Percentiles rank a stretch among this genome's conserved stretches.
Conservation (phyloP, 2,329 filamentous ascomycete species). For the Reticulascus tulasneorum region DNA sequence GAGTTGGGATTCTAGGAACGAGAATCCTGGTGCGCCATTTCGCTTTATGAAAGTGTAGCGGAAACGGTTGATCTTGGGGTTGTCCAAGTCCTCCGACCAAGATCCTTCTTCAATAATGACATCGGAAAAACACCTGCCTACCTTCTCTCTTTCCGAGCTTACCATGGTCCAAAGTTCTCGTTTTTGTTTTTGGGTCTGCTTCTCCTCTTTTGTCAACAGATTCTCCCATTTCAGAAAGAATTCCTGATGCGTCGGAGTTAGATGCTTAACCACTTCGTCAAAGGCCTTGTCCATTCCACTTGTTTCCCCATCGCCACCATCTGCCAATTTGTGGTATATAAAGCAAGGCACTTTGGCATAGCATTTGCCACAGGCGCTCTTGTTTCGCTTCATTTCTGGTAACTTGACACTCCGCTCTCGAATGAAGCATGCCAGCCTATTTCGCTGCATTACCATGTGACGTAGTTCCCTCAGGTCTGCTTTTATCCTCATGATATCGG, state of each 20-base stretch:
- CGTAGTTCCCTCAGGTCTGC: conserved; percentile 82
- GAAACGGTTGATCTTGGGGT: conserved; percentile 85
- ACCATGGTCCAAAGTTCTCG: conserved; percentile 96
- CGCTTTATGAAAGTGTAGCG: conserved; percentile 81
- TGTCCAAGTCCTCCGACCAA: conserved; percentile 62
- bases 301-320: conserved; percentile 75
- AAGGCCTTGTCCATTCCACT: conserved; percentile 82
- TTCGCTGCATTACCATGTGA: conserved; percentile 96
- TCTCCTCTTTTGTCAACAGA: conserved; percentile 90
- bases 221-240: conserved; percentile 97
- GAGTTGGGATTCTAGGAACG: conserved; percentile 88
- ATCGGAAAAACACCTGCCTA: conserved; percentile 85
- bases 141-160: conserved; percentile 79
- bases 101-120: conserved; percentile 80
- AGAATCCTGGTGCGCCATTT: conserved; percentile 58
- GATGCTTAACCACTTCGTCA: conserved; percentile 71
- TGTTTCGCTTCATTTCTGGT: conserved; percentile 79
- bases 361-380: conserved; percentile 78
- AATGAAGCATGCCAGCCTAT: conserved; percentile 80
- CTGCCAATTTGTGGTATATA: conserved; percentile 85
- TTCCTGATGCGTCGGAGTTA: conserved; percentile 68
- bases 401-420: conserved; percentile 74
- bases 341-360: conserved; percentile 92
- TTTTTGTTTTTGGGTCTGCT: conserved; percentile 79
- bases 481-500: conserved; percentile 79